Conservation (phyloP, 2,329 filamentous ascomycete genomes). For the Fusarium xyrophilum region DNA sequence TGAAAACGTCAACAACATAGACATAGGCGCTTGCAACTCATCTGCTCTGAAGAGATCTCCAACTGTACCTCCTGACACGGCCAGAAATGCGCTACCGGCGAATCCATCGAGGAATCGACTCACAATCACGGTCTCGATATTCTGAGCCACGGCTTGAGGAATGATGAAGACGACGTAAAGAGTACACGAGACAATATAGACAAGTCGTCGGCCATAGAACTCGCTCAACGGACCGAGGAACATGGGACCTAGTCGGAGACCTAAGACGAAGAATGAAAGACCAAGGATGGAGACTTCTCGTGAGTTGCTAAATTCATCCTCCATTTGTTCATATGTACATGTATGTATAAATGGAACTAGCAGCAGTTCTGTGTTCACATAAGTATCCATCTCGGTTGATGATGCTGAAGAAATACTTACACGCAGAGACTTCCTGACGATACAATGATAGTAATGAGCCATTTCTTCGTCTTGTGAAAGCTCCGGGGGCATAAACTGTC, state of each 20-base stretch:
- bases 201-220: conserved; percentile 82
- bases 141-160: conserved; percentile 80
- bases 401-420: conserved; percentile 61
- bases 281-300: conserved; percentile 79
- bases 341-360: conserved; percentile 94
- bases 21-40: conserved; percentile 81
- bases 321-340: conserved; percentile 78
- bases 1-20: conserved; percentile 79
- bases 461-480: conserved; percentile 71
- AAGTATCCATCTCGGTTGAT: background rate
- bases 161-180: conserved; percentile 82
- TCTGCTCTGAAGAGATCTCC: conserved; percentile 76
- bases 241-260: conserved; percentile 69
- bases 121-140: conserved; percentile 81
- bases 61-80: conserved; percentile 84
- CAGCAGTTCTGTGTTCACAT: conserved; percentile 68
- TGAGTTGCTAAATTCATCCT: conserved; percentile 74
- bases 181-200: conserved; percentile 77
- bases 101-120: conserved; percentile 79
- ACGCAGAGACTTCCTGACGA: conserved; percentile 79
- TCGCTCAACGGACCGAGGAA: conserved; percentile 70
- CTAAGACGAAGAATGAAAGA: conserved; percentile 82
- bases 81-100: conserved; percentile 71
- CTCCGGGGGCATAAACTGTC: conserved; percentile 79
- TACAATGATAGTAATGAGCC: conserved; percentile 80